phyloP scores from a whole-genome alignment of 2,329 filamentous ascomycete genomes.

The Cytospora paraplurivora region DNA sequence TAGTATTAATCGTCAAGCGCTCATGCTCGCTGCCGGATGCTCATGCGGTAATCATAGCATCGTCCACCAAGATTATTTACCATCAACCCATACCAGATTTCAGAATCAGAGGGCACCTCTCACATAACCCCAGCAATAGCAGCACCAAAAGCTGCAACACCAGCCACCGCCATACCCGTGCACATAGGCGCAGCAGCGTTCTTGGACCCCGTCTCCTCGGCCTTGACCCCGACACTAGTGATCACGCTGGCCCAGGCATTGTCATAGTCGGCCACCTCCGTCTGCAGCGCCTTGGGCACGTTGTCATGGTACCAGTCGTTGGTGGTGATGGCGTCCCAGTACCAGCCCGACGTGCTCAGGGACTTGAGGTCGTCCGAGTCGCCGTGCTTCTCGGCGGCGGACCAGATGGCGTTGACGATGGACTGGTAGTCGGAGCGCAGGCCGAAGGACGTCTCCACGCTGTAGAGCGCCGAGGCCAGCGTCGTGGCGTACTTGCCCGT shows the following conservation, averaged over 20 bases:
- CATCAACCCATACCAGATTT: not conserved
- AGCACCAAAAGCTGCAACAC: slow-evolving; percentile 22
- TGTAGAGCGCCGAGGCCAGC: slow-evolving; percentile 30
- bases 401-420: slow-evolving; percentile 29
- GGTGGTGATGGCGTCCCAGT: slow-evolving; percentile 30
- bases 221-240: slow-evolving; percentile 28
- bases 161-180: slow-evolving; percentile 22
- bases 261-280: slow-evolving; percentile 26
- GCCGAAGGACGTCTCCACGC: slow-evolving; percentile 29
- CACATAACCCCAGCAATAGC: slow-evolving; percentile 24
- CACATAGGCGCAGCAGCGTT: slow-evolving; percentile 24
- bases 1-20: not conserved
- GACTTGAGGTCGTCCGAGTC: slow-evolving; percentile 25
- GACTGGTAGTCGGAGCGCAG: slow-evolving; percentile 28
- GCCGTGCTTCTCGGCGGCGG: slow-evolving; percentile 26
- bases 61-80: not conserved
- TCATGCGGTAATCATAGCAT: not conserved
- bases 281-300: slow-evolving; percentile 24
- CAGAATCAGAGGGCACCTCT: not conserved
- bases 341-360: slow-evolving; percentile 24
- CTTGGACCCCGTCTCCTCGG: slow-evolving; percentile 1
- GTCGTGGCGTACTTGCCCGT: slow-evolving; percentile 30
- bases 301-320: slow-evolving; percentile 29
- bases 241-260: slow-evolving; percentile 26
- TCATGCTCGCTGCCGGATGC: not conserved